Base-by-base conservation (phyloP, 2,329 filamentous ascomycete species). In the Colletotrichum tanaceti region DNA sequence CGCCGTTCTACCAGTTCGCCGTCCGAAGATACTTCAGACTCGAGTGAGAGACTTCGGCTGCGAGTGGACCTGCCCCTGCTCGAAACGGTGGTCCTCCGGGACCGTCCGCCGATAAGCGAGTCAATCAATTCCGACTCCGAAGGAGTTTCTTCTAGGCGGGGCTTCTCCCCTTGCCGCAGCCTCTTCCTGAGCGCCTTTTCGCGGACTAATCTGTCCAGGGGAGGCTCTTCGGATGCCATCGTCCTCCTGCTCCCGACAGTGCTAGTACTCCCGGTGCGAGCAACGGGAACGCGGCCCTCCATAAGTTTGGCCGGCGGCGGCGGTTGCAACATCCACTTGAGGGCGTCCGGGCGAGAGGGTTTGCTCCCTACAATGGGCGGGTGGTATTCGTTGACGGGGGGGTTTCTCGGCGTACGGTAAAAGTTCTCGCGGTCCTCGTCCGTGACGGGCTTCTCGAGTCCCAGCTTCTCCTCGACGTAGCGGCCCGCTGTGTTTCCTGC, bases 321-420 rank as follows among this genome's bases (percentile, higher is more conserved):
- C 2, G 94, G 94, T 75, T 97, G 93, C 59, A 97, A 83, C 94
- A 98, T 97, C 94, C 94, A 98, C 75, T 86, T 87, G 63, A 92
- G 91, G 68, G 92, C 93, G 63, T 89, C 89, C 75, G 83, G 89
- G 76, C 87, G 89, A 44, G 84, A 86, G 16, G 90, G 91, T 65
- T 88, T 91, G 79, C 89, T 93, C 78, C 88, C 93, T 70, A 96
- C 92, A 59, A 97, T 90, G 3, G 93, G 93, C 5, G 93, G 93
- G 76, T 97, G 93, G 67, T 94, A 87, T 70, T 97, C 93, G 79
- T 97, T 96, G 74, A 97, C 89, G 4, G 92, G 92, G 9, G 91
- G 93, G 74, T 90, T 90, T 67, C 80, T 82, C 44, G 84, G 83
- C 6, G 87, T 80, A 58, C 85, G 83, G 76, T 91, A 91, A 74